Base-by-base conservation (phyloP, 2,329 filamentous ascomycete genomes). In the Seiridium cupressi region DNA sequence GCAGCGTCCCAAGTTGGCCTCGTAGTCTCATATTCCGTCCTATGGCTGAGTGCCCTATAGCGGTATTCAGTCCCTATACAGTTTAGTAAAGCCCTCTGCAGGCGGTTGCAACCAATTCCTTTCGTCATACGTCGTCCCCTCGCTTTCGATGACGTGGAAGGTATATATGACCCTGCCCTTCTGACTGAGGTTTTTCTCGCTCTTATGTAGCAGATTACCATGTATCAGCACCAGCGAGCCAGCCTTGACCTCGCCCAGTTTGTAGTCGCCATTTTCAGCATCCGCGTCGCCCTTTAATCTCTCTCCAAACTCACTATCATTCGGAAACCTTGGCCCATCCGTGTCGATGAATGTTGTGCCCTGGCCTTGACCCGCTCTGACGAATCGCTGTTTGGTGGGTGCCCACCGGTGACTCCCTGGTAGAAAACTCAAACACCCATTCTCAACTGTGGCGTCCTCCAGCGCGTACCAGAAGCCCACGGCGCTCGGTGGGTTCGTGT, bases 401-500 rank as follows among this genome's bases (percentile, higher is more conserved):
- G 89, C 88, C 72, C 89, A 87, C 68, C 70, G 65, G 72, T 98
- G 94, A 66, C 89, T 92, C 0, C 93, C 94, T 0, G 87, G 88
- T 66, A 92, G 84, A 76, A 98, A 97, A 64, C 89, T 91, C 70
- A 99, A 75, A 69, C 93, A 97, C 1, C 93, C 95, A 74, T 99
- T 99, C 72, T 89, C 87, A 1, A 82, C 79, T 6, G 91, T 94
- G 31, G 92, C 92, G 75, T 98, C 94, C 78, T 99, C 93, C 44
- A 99, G 84, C 10, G 95, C 95, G 74, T 97, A 96, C 95, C 95
- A 99, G 79, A 94, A 98, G 0, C 95, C 95, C 2, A 98, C 91
- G 0, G 95, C 95, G 44, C 86, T 91, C 1, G 94, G 94, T 44
- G 92, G 90, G 65, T 93, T 80, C 1, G 95, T 98, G 74, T 96